Percentiles rank a stretch among this genome's conserved stretches.
Evolutionary conservation across 495 filamentous ascomycete genomes (phyloP).

Genomic region (Neurospora sp.): DNA sequence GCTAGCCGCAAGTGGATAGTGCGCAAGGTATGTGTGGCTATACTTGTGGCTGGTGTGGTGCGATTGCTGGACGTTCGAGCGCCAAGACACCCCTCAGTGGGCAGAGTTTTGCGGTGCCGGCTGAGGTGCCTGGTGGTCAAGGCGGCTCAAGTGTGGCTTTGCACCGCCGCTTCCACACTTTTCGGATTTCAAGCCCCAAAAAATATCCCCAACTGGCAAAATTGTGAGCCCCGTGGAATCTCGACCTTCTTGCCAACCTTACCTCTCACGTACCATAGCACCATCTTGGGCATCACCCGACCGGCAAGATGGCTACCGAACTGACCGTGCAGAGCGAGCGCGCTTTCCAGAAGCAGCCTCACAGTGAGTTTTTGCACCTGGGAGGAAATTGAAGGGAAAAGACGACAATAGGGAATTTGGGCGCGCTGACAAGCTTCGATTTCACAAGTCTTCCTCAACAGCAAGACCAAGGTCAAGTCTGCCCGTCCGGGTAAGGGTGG

Average conservation of each 20-base stretch:
- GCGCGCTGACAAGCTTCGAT: conserved; percentile 10
- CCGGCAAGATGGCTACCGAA: conserved; percentile 93
- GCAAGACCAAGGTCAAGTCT: conserved; percentile 81
- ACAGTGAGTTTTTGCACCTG: conserved; percentile 41
- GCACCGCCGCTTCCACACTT: conserved; percentile 25
- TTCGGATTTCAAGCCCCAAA: conserved; percentile 15
- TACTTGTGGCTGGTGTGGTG: conserved; percentile 5
- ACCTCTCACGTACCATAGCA: conserved; percentile 10
- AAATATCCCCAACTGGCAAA: conserved; percentile 23
- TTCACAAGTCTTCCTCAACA: conserved; percentile 71
- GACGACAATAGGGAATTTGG: conserved; percentile 2
- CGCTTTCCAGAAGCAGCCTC: conserved; percentile 98
- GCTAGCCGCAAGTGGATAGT: not conserved
- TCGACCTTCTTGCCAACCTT: conserved; percentile 11
- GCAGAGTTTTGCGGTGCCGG: not conserved
- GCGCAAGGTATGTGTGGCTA: not conserved
- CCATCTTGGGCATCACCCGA: conserved; percentile 24
- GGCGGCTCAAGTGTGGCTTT: conserved; percentile 22
- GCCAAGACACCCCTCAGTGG: not conserved
- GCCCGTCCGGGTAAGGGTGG: conserved; percentile 67
- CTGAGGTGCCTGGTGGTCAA: not conserved
- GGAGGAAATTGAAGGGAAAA: not conserved
- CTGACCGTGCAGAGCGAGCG: conserved; percentile 96
- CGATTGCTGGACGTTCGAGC: conserved; percentile 3
- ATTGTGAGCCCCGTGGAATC: conserved; percentile 11